A percentile compares a stretch with the other conserved stretches of the same genome.
Conservation (phyloP, 768 basidiomycete genomes). For the Trametes gibbosa region DNA sequence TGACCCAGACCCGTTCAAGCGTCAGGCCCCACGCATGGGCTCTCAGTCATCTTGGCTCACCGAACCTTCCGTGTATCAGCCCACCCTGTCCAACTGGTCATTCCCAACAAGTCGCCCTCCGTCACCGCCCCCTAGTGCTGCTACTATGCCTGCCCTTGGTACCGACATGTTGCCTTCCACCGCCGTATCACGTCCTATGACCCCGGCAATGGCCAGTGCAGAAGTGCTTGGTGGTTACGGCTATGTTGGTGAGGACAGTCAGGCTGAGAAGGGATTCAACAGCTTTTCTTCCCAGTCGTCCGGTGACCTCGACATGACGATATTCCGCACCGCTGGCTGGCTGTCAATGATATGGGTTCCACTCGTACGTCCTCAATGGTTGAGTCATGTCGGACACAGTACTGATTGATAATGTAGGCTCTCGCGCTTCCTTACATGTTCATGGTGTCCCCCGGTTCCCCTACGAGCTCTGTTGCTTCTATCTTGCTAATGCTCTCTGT, state of each 20-base stretch:
- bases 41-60: constrained; percentile 78
- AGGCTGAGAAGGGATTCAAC: constrained; percentile 53
- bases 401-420: constrained; percentile 35
- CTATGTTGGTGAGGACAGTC: constrained; percentile 43
- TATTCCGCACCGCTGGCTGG: constrained; percentile 59
- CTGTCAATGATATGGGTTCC: constrained; percentile 67
- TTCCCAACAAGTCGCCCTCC: constrained; percentile 49
- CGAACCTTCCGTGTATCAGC: constrained; percentile 55
- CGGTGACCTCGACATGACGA: constrained; percentile 55
- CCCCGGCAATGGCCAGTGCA: constrained; percentile 54
- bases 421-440: constrained; percentile 63
- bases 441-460: constrained; percentile 39
- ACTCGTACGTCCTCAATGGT: constrained; percentile 45
- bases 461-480: constrained; percentile 38
- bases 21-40: constrained; percentile 48
- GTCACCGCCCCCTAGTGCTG: constrained; percentile 33
- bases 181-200: constrained; percentile 43
- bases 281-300: constrained; percentile 42
- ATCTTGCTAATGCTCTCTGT: constrained; percentile 61
- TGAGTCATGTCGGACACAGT: background rate
- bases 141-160: constrained; percentile 39
- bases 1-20: constrained; percentile 63
- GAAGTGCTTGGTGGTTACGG: constrained; percentile 71
- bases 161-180: constrained; percentile 38
- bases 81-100: constrained; percentile 65